Percentiles rank a stretch among this genome's conserved stretches.
Evolutionary conservation across 371 early-diverging fungal species (phyloP).

Genomic region (Mycotypha africana): DNA sequence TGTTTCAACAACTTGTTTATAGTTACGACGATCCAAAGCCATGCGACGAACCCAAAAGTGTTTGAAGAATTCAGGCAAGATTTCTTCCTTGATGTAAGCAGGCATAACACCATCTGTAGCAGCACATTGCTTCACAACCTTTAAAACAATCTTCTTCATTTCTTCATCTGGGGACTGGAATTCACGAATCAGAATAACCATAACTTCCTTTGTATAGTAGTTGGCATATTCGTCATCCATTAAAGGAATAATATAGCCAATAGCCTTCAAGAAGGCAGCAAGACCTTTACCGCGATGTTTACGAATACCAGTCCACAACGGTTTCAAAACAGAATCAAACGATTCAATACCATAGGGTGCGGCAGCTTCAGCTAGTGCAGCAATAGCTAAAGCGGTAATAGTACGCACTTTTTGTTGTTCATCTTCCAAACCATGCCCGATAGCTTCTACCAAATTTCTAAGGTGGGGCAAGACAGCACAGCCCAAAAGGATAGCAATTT

Average conservation of each 20-base stretch:
- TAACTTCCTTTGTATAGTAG: slow-evolving; percentile 89
- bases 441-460: slow-evolving; percentile 84
- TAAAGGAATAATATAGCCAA: slow-evolving; percentile 95
- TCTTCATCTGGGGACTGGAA: slow-evolving; percentile 97
- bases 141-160: slow-evolving; percentile 96
- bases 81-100: slow-evolving; percentile 79
- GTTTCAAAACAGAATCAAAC: slow-evolving; percentile 86
- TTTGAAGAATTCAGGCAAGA: slow-evolving; percentile 92
- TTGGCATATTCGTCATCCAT: slow-evolving; percentile 96
- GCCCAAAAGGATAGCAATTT: slow-evolving; percentile 91
- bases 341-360: slow-evolving; percentile 98
- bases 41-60: slow-evolving; percentile 97
- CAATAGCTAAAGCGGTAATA: slow-evolving; percentile 90
- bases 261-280: slow-evolving; percentile 97
- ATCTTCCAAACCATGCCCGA: slow-evolving; percentile 90
- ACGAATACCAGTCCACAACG: slow-evolving; percentile 91
- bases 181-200: slow-evolving; percentile 90
- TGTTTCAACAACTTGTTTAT: slow-evolving; percentile 90
- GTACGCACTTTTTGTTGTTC: slow-evolving; percentile 96
- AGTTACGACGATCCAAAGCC: slow-evolving; percentile 93
- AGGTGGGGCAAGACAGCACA: slow-evolving; percentile 95
- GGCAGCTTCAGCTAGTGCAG: slow-evolving; percentile 95
- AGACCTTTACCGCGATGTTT: slow-evolving; percentile 94
- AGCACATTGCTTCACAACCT: slow-evolving; percentile 95
- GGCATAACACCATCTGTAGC: slow-evolving; percentile 90